Evolutionary conservation across 805 yeast species (phyloP).

Genomic region (Kodamaea restingae): DNA sequence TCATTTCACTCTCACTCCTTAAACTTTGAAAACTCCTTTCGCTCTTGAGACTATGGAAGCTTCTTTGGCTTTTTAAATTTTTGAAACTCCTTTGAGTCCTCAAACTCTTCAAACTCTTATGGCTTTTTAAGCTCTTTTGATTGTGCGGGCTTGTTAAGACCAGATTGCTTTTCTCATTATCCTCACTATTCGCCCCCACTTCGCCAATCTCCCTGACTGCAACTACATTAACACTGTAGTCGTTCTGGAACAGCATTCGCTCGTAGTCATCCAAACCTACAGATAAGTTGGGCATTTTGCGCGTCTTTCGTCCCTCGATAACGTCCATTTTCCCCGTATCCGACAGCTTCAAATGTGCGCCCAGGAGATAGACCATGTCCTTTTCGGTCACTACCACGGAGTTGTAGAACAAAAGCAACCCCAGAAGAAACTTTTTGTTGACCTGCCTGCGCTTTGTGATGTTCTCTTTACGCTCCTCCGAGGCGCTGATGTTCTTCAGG

Average conservation of each 20-base stretch:
- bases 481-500: constrained; percentile 62
- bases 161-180: too few relatives aligned
- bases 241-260: constrained; percentile 44
- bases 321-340: constrained; percentile 37
- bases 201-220: constrained; percentile 58
- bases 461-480: constrained; percentile 72
- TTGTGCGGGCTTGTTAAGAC: too few relatives aligned
- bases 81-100: too few relatives aligned
- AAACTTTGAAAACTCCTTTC: too few relatives aligned
- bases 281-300: neutral
- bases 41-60: too few relatives aligned
- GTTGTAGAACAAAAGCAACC: constrained; percentile 65
- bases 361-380: constrained; percentile 46
- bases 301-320: constrained; percentile 9
- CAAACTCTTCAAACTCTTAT: too few relatives aligned
- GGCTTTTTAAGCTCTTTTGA: too few relatives aligned
- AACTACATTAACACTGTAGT: constrained; percentile 59
- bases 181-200: too few relatives aligned
- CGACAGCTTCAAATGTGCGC: constrained; percentile 31
- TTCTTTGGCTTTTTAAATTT: too few relatives aligned
- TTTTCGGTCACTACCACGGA: constrained; percentile 64
- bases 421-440: constrained; percentile 55
- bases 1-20: too few relatives aligned
- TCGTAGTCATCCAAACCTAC: constrained; percentile 15
- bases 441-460: constrained; percentile 59